A percentile compares a stretch with the other conserved stretches of the same genome.
phyloP scores from a whole-genome alignment of 2,329 filamentous ascomycete species.

The Colletotrichum sp. region DNA sequence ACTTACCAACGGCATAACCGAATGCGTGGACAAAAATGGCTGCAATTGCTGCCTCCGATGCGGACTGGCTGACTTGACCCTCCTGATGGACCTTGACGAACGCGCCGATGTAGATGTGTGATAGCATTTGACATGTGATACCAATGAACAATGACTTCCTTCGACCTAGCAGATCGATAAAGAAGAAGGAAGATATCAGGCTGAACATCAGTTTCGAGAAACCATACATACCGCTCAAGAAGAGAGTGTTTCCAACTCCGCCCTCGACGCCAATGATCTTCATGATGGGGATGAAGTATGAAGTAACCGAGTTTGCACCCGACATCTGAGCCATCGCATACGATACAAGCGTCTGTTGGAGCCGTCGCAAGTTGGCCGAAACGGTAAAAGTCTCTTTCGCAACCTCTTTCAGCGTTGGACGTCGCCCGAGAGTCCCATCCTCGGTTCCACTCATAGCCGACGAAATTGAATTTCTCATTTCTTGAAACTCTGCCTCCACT shows the following conservation, averaged over 20 bases:
- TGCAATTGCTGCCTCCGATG: conserved; percentile 43
- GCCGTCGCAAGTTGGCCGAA: conserved; percentile 41
- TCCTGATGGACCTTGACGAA: conserved; percentile 11
- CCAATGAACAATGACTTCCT: conserved; percentile 39
- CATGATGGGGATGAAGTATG: conserved; percentile 47
- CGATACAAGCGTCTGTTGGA: conserved; percentile 39
- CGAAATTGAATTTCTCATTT: neutral
- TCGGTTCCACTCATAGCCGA: neutral
- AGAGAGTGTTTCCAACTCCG: conserved; percentile 34
- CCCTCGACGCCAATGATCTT: conserved; percentile 36
- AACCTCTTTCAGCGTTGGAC: neutral
- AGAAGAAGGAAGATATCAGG: conserved; percentile 45
- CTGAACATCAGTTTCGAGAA: conserved; percentile 46
- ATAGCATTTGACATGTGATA: conserved; percentile 38
- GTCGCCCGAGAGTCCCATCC: neutral
- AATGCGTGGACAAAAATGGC: conserved; percentile 51
- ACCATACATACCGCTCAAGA: conserved; percentile 45
- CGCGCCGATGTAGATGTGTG: conserved; percentile 19
- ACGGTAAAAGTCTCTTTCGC: conserved; percentile 38
- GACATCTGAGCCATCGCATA: conserved; percentile 46
- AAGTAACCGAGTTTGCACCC: conserved; percentile 47
- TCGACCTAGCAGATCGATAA: conserved; percentile 47
- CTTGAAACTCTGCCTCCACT: neutral
- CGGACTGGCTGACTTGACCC: conserved; percentile 25
- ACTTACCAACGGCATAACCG: conserved; percentile 39